Base-by-base conservation (phyloP, 805 yeast species). In the Teunomyces lycoperdinae region DNA sequence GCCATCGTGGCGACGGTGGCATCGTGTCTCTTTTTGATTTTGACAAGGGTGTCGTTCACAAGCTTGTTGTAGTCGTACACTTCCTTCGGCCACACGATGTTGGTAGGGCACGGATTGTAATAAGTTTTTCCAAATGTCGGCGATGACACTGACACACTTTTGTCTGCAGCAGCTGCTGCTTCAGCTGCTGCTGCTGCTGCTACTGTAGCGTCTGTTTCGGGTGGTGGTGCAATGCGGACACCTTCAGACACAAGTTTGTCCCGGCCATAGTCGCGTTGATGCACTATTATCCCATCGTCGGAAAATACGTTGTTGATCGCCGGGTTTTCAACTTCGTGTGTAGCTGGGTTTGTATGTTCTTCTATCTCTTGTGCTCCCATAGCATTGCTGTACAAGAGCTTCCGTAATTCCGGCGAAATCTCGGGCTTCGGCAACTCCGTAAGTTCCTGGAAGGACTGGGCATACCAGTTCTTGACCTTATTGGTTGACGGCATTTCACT, bases 1-100 rank as follows among this genome's bases (percentile, higher is more conserved):
- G 96, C 96, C 60, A 90, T 84, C 0, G 96, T 89, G 11, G 95
- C 84, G 13, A 90, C 96, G 0, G 96, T 91, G 7, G 96, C 96
- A 65, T 90, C 96, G 64, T 89, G 97, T 30, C 96, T 74, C 54
- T 78, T 80, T 61, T 89, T 90, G 66, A 89, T 89, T 51, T 77
- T 80, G 44, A 80, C 77, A 50, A 89, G 72, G 0, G 87, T 73
- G 35, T 83, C 83, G 39, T 83, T 80, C 9, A 89, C 92, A 10
- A 63, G 54, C 58, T 78, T 78, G 64, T 87, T 90, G 67, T 85
- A 90, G 50, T 79, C 80, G 55, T 79, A 78, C 30, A 87, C 87
- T 57, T 85, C 94, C 40, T 79, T 73, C 11, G 95, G 90, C 84
- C 91, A 87, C 20, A 76, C 70, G 10, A 74, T 71, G 57, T 78